Base-by-base conservation (phyloP, 1,284 basidiomycete genomes). In the Trametes sp. region DNA sequence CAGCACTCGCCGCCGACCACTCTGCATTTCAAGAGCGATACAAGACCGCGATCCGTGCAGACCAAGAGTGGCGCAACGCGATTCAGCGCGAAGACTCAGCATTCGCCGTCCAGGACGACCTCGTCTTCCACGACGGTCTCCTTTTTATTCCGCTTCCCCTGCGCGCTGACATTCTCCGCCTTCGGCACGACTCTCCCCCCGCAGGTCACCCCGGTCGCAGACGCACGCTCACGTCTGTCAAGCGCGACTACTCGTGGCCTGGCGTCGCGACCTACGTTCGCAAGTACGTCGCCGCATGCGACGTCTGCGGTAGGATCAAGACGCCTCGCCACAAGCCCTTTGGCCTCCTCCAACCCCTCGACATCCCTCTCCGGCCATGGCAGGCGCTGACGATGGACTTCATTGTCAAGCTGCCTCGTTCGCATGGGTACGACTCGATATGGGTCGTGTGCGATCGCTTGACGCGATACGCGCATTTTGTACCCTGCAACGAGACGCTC, bases 371-470 rank as follows among this genome's bases (percentile, higher is more conserved):
- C 48, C 49, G 74, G 10, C 77, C 78, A 8, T 82, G 77, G 77
- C 28, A 26, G 2, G 70, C 69, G 0, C 71, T 81, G 38, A 73
- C 75, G 0, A 76, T 80, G 74, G 79, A 81, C 61, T 69, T 74
- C 62, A 78, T 82, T 49, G 73, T 70, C 13, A 67, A 73, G 24
- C 70, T 81, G 0, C 80, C 78, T 7, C 11, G n/a, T 1, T 77
- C 75, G 0, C 52, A 69, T 1, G 72, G 72, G 2, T 77, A 62
- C 61, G 69, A 78, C 61, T 60, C 72, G 31, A 33, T 33, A 33
- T 33, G 31, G 31, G 31, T 33, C 11, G 31, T 33, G 31, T 33
- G 31, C 31, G 4, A 70, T 53, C 28, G 35, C 14, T 58, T 71
- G 59, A 67, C 67, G 1, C 63, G 64, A 19, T 52, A 54, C 41